Evolutionary conservation across 495 filamentous ascomycete species (phyloP).

Genomic region (Aspergillus saccharolyticus): DNA sequence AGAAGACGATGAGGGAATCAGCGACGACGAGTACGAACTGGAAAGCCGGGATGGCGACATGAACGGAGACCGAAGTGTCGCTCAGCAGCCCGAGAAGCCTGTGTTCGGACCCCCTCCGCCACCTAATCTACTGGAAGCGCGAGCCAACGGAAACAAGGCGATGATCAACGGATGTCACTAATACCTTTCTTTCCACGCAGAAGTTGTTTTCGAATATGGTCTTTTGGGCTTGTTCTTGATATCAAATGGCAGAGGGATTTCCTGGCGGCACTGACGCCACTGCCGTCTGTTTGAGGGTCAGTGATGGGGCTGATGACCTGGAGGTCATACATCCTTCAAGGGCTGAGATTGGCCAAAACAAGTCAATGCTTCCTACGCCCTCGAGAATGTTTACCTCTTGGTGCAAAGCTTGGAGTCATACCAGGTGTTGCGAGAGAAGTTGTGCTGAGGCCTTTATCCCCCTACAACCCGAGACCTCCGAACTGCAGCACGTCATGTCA

Average conservation of each 20-base stretch:
- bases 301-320: constrained; percentile 1
- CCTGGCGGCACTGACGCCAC: constrained; percentile 1
- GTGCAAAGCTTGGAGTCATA: not conserved
- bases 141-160: constrained; percentile 40
- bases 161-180: constrained; percentile 46
- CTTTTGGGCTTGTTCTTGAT: not conserved
- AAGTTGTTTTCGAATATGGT: constrained; percentile 3
- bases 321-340: not conserved
- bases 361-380: not conserved
- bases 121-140: constrained; percentile 43
- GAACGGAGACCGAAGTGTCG: constrained; percentile 27
- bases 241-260: constrained; percentile 1
- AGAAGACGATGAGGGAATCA: constrained; percentile 65
- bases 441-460: not conserved
- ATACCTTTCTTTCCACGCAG: constrained; percentile 2
- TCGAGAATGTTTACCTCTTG: not conserved
- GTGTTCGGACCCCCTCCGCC: constrained; percentile 54
- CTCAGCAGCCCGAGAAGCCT: constrained; percentile 43
- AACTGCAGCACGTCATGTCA: not conserved
- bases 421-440: not conserved
- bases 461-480: not conserved
- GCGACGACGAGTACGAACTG: constrained; percentile 63
- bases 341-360: not conserved
- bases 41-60: constrained; percentile 45
- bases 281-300: constrained; percentile 1